Conservation (phyloP, 2,329 filamentous ascomycete genomes). For the Fusarium sp. region DNA sequence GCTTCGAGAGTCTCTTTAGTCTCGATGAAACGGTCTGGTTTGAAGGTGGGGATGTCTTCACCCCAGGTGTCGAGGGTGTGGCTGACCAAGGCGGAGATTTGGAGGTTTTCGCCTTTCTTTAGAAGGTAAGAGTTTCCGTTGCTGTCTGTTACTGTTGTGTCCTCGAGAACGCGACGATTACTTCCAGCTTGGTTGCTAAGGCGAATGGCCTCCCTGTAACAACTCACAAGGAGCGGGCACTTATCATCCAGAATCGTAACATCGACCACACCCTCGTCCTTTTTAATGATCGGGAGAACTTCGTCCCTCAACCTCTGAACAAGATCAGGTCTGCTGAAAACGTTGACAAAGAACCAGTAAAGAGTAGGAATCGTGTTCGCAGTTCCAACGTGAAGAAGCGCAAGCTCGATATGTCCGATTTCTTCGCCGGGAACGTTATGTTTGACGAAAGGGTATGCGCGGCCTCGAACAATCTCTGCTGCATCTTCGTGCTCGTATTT, state of each 20-base stretch:
- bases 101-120: conserved; percentile 29
- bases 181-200: conserved; percentile 21
- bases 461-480: conserved; percentile 47
- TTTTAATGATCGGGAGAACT: conserved; percentile 26
- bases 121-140: conserved; percentile 29
- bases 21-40: conserved; percentile 26
- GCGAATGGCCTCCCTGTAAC: conserved; percentile 21
- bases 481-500: conserved; percentile 17
- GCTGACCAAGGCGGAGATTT: conserved; percentile 9
- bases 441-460: conserved; percentile 1
- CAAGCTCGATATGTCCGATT: conserved; percentile 41
- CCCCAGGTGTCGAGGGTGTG: conserved; percentile 28
- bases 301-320: conserved; percentile 49
- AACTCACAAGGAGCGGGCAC: conserved; percentile 53
- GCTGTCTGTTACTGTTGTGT: conserved; percentile 21
- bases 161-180: conserved; percentile 27
- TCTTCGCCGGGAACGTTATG: conserved; percentile 6
- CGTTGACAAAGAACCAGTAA: conserved; percentile 52
- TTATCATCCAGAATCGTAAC: conserved; percentile 50
- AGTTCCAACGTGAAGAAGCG: conserved; percentile 47
- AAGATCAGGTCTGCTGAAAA: conserved; percentile 47
- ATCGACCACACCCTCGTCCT: too few species aligned
- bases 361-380: conserved; percentile 54
- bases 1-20: conserved; percentile 15
- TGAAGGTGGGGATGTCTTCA: conserved; percentile 10